Percentiles rank a stretch among this genome's conserved stretches.
Evolutionary conservation across 108 stramenopile species (phyloP).

Genomic region (Skeletonema menzelii): DNA sequence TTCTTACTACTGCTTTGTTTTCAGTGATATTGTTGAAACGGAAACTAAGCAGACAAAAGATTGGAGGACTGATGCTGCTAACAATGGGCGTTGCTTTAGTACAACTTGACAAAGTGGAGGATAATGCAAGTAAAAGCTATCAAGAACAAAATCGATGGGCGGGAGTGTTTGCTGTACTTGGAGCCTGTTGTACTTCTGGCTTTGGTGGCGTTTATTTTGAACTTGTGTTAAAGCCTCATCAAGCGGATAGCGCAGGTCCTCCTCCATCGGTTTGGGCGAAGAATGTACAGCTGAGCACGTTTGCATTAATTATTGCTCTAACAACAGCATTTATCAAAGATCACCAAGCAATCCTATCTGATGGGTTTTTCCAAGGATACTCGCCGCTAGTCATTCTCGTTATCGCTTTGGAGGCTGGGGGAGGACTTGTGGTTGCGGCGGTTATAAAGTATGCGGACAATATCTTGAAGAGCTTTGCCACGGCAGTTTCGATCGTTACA

Average conservation of each 20-base stretch:
- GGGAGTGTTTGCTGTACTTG: slow-evolving; percentile 92
- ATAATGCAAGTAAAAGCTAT: slow-evolving; percentile 25
- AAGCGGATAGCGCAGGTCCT: slow-evolving; percentile 43
- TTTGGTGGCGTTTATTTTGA: slow-evolving; percentile 98
- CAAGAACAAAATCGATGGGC: slow-evolving; percentile 65
- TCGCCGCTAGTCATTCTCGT: slow-evolving; percentile 82
- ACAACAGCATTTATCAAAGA: slow-evolving; percentile 82
- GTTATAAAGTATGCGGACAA: slow-evolving; percentile 91
- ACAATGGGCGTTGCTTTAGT: slow-evolving; percentile 94
- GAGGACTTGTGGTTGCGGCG: slow-evolving; percentile 74
- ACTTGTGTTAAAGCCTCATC: slow-evolving; percentile 89
- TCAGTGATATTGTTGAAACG: slow-evolving; percentile 82
- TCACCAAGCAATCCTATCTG: slow-evolving; percentile 44
- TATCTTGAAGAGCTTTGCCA: slow-evolving; percentile 78
- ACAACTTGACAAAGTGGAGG: slow-evolving; percentile 56
- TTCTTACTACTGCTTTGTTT: slow-evolving; percentile 97
- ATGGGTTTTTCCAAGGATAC: slow-evolving; percentile 93
- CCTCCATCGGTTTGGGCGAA: slow-evolving; percentile 89
- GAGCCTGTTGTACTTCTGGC: slow-evolving; percentile 93
- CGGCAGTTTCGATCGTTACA: slow-evolving; percentile 56
- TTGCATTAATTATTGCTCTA: slow-evolving; percentile 79
- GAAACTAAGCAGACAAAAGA: slow-evolving; percentile 72
- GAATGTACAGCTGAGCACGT: slow-evolving; percentile 96
- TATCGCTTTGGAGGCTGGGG: slow-evolving; percentile 86
- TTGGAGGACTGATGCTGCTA: slow-evolving; percentile 77